Evolutionary conservation across 768 basidiomycete genomes (phyloP).

Genomic region (Tricholoma furcatifolium): DNA sequence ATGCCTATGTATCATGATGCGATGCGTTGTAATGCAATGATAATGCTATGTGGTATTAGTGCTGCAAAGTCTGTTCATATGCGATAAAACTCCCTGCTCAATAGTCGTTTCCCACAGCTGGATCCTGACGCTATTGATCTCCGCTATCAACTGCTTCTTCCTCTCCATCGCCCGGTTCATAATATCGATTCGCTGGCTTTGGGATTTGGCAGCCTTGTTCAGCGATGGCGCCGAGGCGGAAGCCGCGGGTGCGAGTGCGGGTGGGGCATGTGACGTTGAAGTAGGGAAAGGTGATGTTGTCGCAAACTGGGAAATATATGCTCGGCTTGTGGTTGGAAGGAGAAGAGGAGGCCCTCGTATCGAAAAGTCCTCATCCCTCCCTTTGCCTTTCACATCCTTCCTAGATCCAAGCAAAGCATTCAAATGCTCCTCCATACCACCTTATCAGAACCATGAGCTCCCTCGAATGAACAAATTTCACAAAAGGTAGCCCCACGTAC

Average conservation of each 20-base stretch:
- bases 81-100: slow-evolving; percentile 62
- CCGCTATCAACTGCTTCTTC: slow-evolving; percentile 47
- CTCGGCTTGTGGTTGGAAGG: not conserved
- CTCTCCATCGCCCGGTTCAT: slow-evolving; percentile 53
- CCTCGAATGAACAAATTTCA: slow-evolving; percentile 5
- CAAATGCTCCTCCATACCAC: slow-evolving; percentile 8
- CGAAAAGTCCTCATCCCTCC: slow-evolving; percentile 14
- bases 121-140: slow-evolving; percentile 59
- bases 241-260: too few species aligned
- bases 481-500: slow-evolving; percentile 24
- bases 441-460: too few species aligned
- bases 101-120: slow-evolving; percentile 75
- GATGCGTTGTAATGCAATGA: slow-evolving; percentile 7
- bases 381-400: slow-evolving; percentile 24
- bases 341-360: not conserved
- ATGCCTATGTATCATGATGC: not conserved
- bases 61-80: slow-evolving; percentile 36
- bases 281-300: not conserved
- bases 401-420: not conserved
- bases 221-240: too few species aligned
- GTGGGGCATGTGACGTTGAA: not conserved
- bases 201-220: not conserved
- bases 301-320: not conserved
- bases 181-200: slow-evolving; percentile 40
- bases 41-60: slow-evolving; percentile 10